Percentiles rank a stretch among this genome's conserved stretches.
Conservation (phyloP, 2,329 filamentous ascomycete genomes). For the Ustilaginoidea virens region DNA sequence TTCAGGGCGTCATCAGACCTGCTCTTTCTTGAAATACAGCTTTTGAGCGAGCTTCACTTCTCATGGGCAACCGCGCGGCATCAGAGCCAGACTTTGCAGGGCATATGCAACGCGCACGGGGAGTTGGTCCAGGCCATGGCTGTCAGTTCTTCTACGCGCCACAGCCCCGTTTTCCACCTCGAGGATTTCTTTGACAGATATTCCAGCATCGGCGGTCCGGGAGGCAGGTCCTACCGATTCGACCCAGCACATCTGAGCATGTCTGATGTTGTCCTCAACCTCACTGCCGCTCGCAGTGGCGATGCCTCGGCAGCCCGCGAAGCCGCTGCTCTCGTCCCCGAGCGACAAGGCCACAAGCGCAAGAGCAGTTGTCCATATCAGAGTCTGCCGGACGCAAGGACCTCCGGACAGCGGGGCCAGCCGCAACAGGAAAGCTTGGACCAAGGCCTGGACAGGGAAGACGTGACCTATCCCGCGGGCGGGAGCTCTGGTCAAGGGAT, state of each 20-base stretch:
- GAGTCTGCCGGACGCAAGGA: neutral
- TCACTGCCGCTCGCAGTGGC: constrained; percentile 39
- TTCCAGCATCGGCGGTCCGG: constrained; percentile 36
- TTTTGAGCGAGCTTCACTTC: constrained; percentile 58
- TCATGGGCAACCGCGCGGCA: constrained; percentile 68
- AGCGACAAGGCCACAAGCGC: constrained; percentile 24
- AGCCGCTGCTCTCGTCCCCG: constrained; percentile 12
- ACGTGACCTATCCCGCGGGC: no score
- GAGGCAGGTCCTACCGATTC: constrained; percentile 46
- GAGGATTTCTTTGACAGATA: constrained; percentile 85
- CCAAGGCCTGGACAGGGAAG: no score
- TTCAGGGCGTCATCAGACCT: constrained; percentile 51
- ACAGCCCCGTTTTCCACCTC: constrained; percentile 66
- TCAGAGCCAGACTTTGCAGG: constrained; percentile 63
- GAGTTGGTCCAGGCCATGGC: constrained; percentile 63
- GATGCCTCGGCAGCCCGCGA: constrained; percentile 30
- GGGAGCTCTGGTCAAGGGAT: no score
- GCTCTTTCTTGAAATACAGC: constrained; percentile 63
- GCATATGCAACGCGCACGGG: constrained; percentile 61
- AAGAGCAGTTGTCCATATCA: constrained; percentile 22
- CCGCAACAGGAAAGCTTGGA: no score
- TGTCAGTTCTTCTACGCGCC: constrained; percentile 49
- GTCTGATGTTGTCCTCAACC: constrained; percentile 48
- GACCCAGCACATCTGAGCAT: constrained; percentile 64
- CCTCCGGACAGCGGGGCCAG: constrained; percentile 10